Base-by-base conservation (phyloP, 2,329 filamentous ascomycete genomes). In the Paramyrothecium roridum region DNA sequence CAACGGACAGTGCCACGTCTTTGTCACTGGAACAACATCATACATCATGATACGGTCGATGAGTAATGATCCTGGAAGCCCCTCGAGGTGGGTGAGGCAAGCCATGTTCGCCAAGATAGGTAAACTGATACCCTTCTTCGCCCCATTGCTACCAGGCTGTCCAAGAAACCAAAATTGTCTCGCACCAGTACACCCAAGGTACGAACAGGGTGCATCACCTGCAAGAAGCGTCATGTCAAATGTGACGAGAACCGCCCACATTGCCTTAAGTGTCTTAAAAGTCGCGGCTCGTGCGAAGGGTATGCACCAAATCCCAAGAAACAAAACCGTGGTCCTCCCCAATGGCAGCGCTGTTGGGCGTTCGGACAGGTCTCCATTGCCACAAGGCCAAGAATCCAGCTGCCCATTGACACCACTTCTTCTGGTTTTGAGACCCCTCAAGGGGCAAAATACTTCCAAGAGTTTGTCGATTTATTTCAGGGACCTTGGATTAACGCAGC, bases 381-480 rank as follows among this genome's bases (percentile, higher is more conserved):
- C 33, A 8, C 54, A 2, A 53, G 16, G 0, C 45, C 48, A 1
- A 54, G 62, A 10, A 45, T 63, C 1, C 49, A 55, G 12, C 33
- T 64, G 17, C 53, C 53, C 10, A 47, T 50, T 7, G 60, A 60
- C n/a, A n/a, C n/a, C n/a, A n/a, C n/a, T n/a, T 1, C 45, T 50
- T 1, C n/a, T 58, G 0, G 56, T 57, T 2, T 62, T 65, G 2
- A 23, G 11, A 16, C 55, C 62, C n/a, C 23, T 54, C 3, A 54
- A 37, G 13, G 56, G 40, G 40, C 60, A 19, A 33, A 56, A 1
- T 72, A 72, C 45, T 72, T 72, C 33, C 23, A 64, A 0, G 68
- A 72, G 54, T 72, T 72, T n/a, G 56, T 71, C 3, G 45, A 47
- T n/a, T 47, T 72, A 6, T 58, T 63, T 1, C 60, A 60, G 23